phyloP scores from a whole-genome alignment of 768 basidiomycete species.

The Tylopilus cervinicoccineus region DNA sequence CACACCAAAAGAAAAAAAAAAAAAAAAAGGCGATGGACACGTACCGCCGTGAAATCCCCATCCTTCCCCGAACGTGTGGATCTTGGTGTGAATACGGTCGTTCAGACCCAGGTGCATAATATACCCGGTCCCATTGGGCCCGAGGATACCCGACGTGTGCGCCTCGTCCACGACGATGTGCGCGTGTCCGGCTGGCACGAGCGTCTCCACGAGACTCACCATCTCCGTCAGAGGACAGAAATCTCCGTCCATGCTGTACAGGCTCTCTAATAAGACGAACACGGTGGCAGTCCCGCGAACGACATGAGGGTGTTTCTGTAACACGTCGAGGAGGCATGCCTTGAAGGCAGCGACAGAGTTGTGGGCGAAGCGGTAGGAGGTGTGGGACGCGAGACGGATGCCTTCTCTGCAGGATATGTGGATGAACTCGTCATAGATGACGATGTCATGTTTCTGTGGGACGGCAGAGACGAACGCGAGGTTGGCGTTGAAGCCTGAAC shows the following conservation, averaged over 20 bases:
- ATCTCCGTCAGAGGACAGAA: slow-evolving; percentile 44
- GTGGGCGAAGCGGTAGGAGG: slow-evolving; percentile 39
- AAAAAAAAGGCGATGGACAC: background rate
- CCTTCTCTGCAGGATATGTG: slow-evolving; percentile 53
- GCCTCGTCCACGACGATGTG: slow-evolving; percentile 56
- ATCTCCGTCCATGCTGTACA: slow-evolving; percentile 64
- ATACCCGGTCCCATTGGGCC: slow-evolving; percentile 41
- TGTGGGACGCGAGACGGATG: slow-evolving; percentile 35
- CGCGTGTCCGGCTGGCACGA: slow-evolving; percentile 34
- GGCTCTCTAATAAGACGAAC: slow-evolving; percentile 48
- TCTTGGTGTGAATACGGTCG: slow-evolving; percentile 38
- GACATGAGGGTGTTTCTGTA: slow-evolving; percentile 25
- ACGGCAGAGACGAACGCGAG: slow-evolving; percentile 43
- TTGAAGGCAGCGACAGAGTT: slow-evolving; percentile 38
- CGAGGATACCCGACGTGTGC: slow-evolving; percentile 52
- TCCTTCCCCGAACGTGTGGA: slow-evolving; percentile 53
- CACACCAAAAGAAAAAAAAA: too few species aligned
- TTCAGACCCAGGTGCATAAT: slow-evolving; percentile 40
- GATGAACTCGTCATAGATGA: slow-evolving; percentile 51
- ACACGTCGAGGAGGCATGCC: slow-evolving; percentile 23
- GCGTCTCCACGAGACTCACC: slow-evolving; percentile 34
- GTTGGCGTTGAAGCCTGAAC: slow-evolving; percentile 54
- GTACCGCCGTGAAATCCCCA: slow-evolving; percentile 20
- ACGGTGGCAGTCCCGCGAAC: slow-evolving; percentile 28
- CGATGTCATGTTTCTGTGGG: slow-evolving; percentile 42